Evolutionary conservation across 2,329 filamentous ascomycete species (phyloP), one percentile per base, ranked within the genome.

Genomic region (Fusarium sp.): DNA sequence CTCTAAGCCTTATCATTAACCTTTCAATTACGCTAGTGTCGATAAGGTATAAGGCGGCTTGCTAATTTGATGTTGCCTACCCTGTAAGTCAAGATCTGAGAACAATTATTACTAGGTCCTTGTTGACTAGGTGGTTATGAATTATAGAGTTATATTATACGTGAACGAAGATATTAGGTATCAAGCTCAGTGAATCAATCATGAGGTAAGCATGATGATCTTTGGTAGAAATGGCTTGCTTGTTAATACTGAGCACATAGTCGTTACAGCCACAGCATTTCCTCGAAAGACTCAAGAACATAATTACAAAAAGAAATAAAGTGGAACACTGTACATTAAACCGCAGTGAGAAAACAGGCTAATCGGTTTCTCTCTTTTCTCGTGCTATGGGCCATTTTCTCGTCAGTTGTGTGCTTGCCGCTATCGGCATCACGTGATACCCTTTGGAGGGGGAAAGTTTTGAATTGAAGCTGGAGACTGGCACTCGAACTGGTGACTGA

Each of bases 391-490:
- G 28, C 35, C 42, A 58, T 57, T 58, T 60, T 39, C 41, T 46
- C 8, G 26, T 29, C 39, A 33, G 24, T 11, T 62, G 59, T 46
- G 46, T 56, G n/a, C n/a, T 31, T 62, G 48, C 60, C 57, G 48
- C 57, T 63, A 63, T 63, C 58, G 57, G 41, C 29, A 56, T 63
- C 60, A 63, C 60, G 60, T 63, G 60, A 63, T 47, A 63, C 15
- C 57, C 35, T 47, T 57, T 56, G 15, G 60, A 63, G 59, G 57
- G 56, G 60, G 57, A 56, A 63, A 63, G 57, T 56, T 63, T 63
- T 38, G 57, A 63, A 35, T 29, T 46, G 41, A 44, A 57, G 41
- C 26, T 47, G 7, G 24, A 52, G 53, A 29, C 42, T 47, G 43
- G 38, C 42, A 33, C 29, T 38, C 20, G 20, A 48, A 41, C 11